Evolutionary conservation across 805 yeast genomes (phyloP), one percentile per base, ranked within the genome.

Genomic region (Metschnikowia proteae): DNA sequence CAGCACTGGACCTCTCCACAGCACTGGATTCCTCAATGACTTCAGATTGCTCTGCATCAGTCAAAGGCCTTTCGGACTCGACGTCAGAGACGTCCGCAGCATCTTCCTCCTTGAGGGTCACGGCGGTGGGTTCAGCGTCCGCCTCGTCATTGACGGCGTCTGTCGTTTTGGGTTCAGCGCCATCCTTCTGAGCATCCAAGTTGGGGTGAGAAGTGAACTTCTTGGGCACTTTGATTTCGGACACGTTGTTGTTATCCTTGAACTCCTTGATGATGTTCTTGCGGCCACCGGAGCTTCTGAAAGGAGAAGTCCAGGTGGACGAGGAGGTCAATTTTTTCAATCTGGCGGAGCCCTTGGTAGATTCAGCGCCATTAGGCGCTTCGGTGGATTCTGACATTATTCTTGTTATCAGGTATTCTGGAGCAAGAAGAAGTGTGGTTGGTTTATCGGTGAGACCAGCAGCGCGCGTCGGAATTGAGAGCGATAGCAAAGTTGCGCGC

Each of bases 241-340:
- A 59, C 41, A 72, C 65, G 30, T 60, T 56, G 57, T 71, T 72
- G 37, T 60, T 59, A 11, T 66, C 67, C 48, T 63, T 63, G 49
- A 66, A 71, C 55, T 71, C 66, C 52, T 71, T 57, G 42, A 62
- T 58, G 46, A 67, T 64, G 56, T 66, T 70, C 58, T 64, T 66
- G 42, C 55, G 60, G 34, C 53, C 29, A 5, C 58, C 51, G 8
- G 60, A 41, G 27, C 59, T 51, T 57, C 77, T 63, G 43, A 73
- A 73, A n/a, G 76, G 77, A 4, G 76, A 71, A 10, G 66, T 64
- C 76, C 76, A 73, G 1, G 66, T 63, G 25, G 61, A 52, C 34
- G 65, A 61, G 27, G 66, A 54, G n/a, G 59, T 43, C 53, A 53
- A 53, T 43, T 51, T 46, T 49, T 57, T 56, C 60, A 56, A 55